Evolutionary conservation across 2,329 filamentous ascomycete genomes (phyloP).

Genomic region (Pseudovirgaria hyperparasitica): DNA sequence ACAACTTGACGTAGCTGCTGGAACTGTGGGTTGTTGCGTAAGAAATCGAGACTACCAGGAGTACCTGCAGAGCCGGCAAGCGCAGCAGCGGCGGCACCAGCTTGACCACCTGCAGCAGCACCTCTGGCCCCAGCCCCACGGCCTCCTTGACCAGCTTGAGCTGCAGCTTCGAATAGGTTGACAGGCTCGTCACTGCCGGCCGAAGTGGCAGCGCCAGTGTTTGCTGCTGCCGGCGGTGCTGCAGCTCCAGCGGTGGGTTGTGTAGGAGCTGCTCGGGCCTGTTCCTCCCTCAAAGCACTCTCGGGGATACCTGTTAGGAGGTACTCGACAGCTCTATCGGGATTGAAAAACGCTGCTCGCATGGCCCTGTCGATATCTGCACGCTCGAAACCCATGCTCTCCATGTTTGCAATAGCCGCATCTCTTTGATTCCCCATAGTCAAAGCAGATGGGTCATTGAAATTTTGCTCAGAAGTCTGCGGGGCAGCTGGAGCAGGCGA

Average conservation of each 20-base stretch:
- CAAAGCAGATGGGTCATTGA: constrained; percentile 68
- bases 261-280: constrained; percentile 25
- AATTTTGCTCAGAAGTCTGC: constrained; percentile 28
- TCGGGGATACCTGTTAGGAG: constrained; percentile 87
- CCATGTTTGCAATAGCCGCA: constrained; percentile 81
- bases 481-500: constrained; percentile 35
- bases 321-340: constrained; percentile 94
- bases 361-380: constrained; percentile 84
- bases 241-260: constrained; percentile 26
- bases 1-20: constrained; percentile 95
- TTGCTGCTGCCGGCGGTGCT: constrained; percentile 31
- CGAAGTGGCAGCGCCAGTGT: constrained; percentile 22
- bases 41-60: constrained; percentile 70
- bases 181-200: constrained; percentile 51
- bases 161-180: constrained; percentile 88
- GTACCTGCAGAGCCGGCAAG: constrained; percentile 30
- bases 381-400: constrained; percentile 90
- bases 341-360: constrained; percentile 93
- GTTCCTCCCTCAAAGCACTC: constrained; percentile 57
- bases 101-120: constrained; percentile 30
- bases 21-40: constrained; percentile 92
- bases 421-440: constrained; percentile 74
- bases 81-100: constrained; percentile 38
- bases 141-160: constrained; percentile 50
- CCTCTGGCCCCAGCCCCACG: constrained; percentile 33